Conservation (phyloP, 2,329 filamentous ascomycete species). For the Thelonectria rubi region DNA sequence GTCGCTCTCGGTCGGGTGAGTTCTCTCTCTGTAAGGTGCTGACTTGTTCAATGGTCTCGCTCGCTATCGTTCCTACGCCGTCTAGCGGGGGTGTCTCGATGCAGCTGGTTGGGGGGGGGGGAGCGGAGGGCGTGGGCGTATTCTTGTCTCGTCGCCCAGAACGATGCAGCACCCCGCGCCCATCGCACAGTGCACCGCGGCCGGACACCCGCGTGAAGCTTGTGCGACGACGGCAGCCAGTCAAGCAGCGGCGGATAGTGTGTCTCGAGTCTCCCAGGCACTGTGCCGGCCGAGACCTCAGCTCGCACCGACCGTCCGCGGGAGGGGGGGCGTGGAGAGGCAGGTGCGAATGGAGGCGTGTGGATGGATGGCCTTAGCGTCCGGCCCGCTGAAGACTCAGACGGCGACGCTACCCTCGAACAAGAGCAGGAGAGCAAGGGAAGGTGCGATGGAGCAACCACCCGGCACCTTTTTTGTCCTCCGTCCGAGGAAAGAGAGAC, state of each 20-base stretch:
- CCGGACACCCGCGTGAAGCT: background rate
- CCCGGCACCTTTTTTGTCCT: constrained; percentile 38
- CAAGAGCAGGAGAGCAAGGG: constrained; percentile 14
- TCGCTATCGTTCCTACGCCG: background rate
- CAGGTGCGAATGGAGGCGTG: too few species aligned
- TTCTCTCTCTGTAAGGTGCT: background rate
- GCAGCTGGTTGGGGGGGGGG: background rate
- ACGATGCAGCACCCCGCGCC: background rate
- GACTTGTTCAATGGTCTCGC: background rate
- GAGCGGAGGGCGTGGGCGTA: background rate
- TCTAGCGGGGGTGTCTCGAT: too few species aligned
- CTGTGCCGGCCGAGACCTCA: constrained; percentile 16
- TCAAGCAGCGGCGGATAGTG: background rate
- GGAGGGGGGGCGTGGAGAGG: constrained; percentile 18
- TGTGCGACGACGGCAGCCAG: background rate
- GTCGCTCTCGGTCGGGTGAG: background rate
- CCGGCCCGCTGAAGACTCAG: constrained; percentile 23
- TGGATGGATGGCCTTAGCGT: constrained; percentile 16
- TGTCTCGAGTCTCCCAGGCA: background rate
- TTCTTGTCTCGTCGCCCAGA: background rate
- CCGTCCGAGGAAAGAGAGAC: constrained; percentile 28
- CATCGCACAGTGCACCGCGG: background rate
- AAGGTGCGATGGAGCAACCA: constrained; percentile 17
- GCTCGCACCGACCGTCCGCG: background rate
- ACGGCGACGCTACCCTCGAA: constrained; percentile 23